Base-by-base conservation (phyloP, 1,284 basidiomycete genomes). In the Farysia itapuensis region DNA sequence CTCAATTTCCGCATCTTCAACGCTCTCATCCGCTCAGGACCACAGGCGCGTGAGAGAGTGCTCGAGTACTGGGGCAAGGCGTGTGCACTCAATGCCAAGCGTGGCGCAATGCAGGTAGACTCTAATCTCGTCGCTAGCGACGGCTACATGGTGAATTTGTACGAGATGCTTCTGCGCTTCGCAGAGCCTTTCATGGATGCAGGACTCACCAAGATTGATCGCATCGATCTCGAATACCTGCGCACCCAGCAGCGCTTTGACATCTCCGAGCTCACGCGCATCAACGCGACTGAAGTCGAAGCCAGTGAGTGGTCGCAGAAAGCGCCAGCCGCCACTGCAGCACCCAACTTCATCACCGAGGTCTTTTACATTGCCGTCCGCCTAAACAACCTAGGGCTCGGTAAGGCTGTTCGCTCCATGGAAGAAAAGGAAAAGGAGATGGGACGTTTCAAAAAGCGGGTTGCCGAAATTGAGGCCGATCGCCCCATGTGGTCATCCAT, bases 121-220 rank as follows among this genome's bases (percentile, higher is more conserved):
- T 83, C 85, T 2, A 81, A 83, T 11, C 89, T 88, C 0, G 93
- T 98, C 4, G 85, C 92, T 0, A 87, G 86, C 0, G 94, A 99
- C 72, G 86, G 88, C 38, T 97, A 90, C 78, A 89, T 97, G 86
- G 83, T 90, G 52, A 98, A 97, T 68, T 69, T 94, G 29, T 89
- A 93, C 70, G 83, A 84, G 28, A 80, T 95, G 15, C 78, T 97
- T 19, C 81, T 93, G 31, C 84, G 86, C 16, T 89, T 99, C 65
- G 88, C 91, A n/a, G 90, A 92, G 64, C 95, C 95, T 0, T 96
- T 98, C 74, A 91, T 97, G 83, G 94, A 98, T 76, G 85, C 88
- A 0, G 84, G 83, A 43, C 94, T 87, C 70, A 85, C 86, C 39
- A 98, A 97, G 61, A 76, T 76, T 24, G 89, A 97, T 75, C 87